Evolutionary conservation across 306 rosid genomes (phyloP).

Genomic region (Macrotyloma uniflorum): DNA sequence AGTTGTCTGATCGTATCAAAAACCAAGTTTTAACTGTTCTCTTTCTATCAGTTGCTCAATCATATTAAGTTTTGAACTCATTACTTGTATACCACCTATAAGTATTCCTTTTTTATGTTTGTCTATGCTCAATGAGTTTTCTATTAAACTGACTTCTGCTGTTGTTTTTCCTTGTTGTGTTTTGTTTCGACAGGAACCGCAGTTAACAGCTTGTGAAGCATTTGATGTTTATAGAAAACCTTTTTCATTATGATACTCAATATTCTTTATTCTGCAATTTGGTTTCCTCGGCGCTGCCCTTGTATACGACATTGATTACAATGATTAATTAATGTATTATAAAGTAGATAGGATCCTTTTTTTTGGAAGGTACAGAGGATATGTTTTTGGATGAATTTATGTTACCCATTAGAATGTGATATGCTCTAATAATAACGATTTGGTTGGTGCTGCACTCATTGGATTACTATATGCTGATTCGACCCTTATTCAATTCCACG

Average conservation of each 20-base stretch:
- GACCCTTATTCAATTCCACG: too few species aligned
- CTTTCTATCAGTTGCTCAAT: not conserved
- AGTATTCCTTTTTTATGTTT: not conserved
- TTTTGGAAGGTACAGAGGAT: not conserved
- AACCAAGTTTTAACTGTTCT: constrained; percentile 8
- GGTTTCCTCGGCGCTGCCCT: not conserved
- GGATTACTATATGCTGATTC: too few species aligned
- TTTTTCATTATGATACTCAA: constrained; percentile 59
- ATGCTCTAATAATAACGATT: not conserved
- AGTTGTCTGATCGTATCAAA: not conserved
- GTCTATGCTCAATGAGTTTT: not conserved
- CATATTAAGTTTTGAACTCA: not conserved
- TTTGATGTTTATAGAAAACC: constrained; percentile 84
- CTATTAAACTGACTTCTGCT: constrained; percentile 34
- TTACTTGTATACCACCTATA: not conserved
- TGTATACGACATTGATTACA: constrained; percentile 31
- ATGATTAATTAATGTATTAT: constrained; percentile 26
- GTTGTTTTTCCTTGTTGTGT: constrained; percentile 6
- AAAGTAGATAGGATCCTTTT: not conserved
- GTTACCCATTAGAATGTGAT: not conserved
- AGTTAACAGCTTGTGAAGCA: constrained; percentile 73
- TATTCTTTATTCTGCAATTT: constrained; percentile 18
- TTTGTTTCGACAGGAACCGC: constrained; percentile 87
- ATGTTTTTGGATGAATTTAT: constrained; percentile 9
- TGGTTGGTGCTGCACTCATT: too few species aligned